Evolutionary conservation across 805 yeast species (phyloP), one percentile per base, ranked within the genome.

Genomic region (Pichia cephalocereana): DNA sequence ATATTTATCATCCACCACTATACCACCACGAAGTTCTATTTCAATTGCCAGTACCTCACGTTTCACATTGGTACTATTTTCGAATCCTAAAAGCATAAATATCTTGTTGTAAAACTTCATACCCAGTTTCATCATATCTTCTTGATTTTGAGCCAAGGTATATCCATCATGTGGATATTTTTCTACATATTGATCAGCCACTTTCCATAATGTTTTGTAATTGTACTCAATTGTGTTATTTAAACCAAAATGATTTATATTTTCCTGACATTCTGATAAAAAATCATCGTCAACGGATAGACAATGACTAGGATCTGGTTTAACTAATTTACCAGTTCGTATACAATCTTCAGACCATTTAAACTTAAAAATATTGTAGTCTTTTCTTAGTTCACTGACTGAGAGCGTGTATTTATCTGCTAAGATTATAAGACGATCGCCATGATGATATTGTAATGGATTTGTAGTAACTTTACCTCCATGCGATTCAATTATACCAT

Each of bases 331-430:
- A 1, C 61, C 56, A 14, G 67, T 60, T 17, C 61, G 57, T 3
- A 86, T 65, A 55, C 93, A 80, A 54, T 86, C 90, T 41, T 79
- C 68, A 7, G 87, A 60, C 96, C 96, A 91, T 31, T 66, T 61
- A 0, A 95, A 88, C 45, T 65, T 71, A 8, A 88, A 59, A 0
- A 91, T 69, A 56, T 82, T 86, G 54, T 72, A 76, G 17, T 62
- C 49, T n/a, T 67, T 62, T 11, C 60, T 54, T n/a, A 76, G 50
- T 1, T 63, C 62, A 2, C 53, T 56, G 3, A 76, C 72, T 44
- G 70, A 71, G 4, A 62, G 52, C 0, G 77, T 74, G 12, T 56
- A 47, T 48, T 59, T 68, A 31, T 67, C 71, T 17, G 76, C 69
- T 18, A 77, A 60, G 3, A 54, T 66, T 46, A 57, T 68, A 32